phyloP scores from a whole-genome alignment of 75 land plant genomes.

The Pseudotsuga menziesii region DNA sequence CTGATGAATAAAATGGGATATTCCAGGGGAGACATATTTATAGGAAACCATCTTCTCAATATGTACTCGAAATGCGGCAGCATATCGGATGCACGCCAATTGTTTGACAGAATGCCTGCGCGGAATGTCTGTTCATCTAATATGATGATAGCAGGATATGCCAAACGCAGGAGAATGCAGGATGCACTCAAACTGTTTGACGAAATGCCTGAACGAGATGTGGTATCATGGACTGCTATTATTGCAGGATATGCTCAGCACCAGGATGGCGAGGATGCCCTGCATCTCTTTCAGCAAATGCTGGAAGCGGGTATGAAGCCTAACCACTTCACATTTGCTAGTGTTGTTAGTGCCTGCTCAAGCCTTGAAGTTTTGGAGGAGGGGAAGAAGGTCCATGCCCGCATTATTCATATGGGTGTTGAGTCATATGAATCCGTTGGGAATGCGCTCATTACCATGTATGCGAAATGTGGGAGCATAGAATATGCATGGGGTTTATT shows the following conservation, averaged over 20 bases:
- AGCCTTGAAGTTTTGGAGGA: not conserved
- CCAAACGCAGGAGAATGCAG: not conserved
- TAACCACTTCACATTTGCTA: conserved; percentile 26
- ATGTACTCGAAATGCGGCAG: no score
- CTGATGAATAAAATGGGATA: no score
- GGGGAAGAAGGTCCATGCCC: conserved; percentile 25
- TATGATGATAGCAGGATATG: not conserved
- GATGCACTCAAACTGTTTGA: not conserved
- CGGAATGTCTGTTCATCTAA: no score
- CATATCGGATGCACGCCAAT: no score
- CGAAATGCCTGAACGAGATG: not conserved
- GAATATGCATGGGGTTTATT: conserved; percentile 14
- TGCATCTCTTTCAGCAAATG: conserved; percentile 19
- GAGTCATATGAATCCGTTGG: conserved; percentile 1
- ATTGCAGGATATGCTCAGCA: conserved; percentile 9
- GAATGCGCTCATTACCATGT: conserved; percentile 29
- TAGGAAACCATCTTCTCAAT: no score
- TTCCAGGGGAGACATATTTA: no score
- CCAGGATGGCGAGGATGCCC: not conserved
- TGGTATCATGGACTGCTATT: conserved; percentile 19
- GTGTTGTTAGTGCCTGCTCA: conserved; percentile 27
- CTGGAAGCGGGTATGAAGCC: not conserved
- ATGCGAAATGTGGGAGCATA: conserved; percentile 25
- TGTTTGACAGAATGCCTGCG: no score
- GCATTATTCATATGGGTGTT: conserved; percentile 13